These are phyloP conservation scores for Cladophialophora chaetospira DNA, from an alignment of 2,329 filamentous ascomycete species.

Conservation along the genomic window DNA sequence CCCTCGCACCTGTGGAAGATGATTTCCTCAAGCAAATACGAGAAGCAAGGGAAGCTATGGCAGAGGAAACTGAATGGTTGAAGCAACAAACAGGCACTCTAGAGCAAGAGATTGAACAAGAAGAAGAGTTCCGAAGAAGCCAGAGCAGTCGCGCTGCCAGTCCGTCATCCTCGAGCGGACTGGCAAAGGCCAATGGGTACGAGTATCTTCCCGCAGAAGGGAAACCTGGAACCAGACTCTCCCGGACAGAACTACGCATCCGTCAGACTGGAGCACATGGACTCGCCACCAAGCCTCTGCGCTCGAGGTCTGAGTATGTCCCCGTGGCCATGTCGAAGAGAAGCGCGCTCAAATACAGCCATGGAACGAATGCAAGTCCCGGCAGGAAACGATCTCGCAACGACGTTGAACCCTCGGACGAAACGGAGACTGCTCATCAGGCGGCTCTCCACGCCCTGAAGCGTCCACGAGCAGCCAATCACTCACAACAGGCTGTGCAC, in stretches of 20 bases:
- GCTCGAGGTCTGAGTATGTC: slow-evolving; percentile 31
- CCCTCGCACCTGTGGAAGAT: slow-evolving; percentile 25
- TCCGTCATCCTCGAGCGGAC: slow-evolving; percentile 19
- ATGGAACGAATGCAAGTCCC: slow-evolving; percentile 14
- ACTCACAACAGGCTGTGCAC: not conserved
- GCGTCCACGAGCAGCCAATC: slow-evolving; percentile 10
- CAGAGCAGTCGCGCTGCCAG: slow-evolving; percentile 29
- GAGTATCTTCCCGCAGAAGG: slow-evolving; percentile 43
- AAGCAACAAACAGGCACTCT: slow-evolving; percentile 28
- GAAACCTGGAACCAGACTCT: slow-evolving; percentile 43
- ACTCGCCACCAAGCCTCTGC: slow-evolving; percentile 45
- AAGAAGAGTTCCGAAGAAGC: slow-evolving; percentile 35
- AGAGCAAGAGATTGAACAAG: slow-evolving; percentile 29
- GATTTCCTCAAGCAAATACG: slow-evolving; percentile 36
- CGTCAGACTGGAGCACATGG: slow-evolving; percentile 45
- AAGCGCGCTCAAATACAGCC: slow-evolving; percentile 22
- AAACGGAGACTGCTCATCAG: not conserved
- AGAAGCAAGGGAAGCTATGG: slow-evolving; percentile 34
- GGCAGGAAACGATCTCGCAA: slow-evolving; percentile 20
- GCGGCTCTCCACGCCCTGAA: slow-evolving; percentile 4
- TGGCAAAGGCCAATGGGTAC: slow-evolving; percentile 41
- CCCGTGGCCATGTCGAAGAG: slow-evolving; percentile 32
- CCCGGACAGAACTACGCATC: slow-evolving; percentile 48
- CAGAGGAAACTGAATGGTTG: slow-evolving; percentile 35
- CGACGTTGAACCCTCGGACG: slow-evolving; percentile 11